A percentile compares a stretch with the other conserved stretches of the same genome.
Evolutionary conservation across 805 yeast species (phyloP).

Genomic region (Wickerhamomyces chaumierensis): DNA sequence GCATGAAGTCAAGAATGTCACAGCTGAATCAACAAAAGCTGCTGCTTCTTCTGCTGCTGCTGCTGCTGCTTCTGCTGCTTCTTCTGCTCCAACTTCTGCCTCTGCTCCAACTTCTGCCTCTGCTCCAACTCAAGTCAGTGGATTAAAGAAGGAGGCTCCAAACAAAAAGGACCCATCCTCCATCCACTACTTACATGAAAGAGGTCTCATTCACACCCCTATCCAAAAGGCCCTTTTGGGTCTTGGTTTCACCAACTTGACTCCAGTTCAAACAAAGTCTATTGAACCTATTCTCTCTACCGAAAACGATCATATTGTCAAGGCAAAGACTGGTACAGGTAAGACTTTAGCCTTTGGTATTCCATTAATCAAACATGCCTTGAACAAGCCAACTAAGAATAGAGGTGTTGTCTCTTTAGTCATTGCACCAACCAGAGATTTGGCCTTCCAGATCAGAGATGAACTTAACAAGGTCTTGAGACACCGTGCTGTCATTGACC

Average conservation of each 20-base stretch:
- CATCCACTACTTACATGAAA: not conserved
- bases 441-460: constrained; percentile 95
- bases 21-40: not conserved
- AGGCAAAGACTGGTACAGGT: constrained; percentile 99
- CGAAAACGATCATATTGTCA: constrained; percentile 95
- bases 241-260: constrained; percentile 87
- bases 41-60: no score
- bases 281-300: constrained; percentile 86
- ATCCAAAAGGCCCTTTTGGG: no score
- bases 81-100: no score
- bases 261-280: constrained; percentile 89
- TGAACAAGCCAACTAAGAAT: constrained; percentile 95
- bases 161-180: not conserved
- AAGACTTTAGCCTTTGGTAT: constrained; percentile 91
- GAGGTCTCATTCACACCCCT: not conserved
- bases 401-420: constrained; percentile 76
- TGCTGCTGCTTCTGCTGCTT: no score
- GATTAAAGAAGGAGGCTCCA: no score
- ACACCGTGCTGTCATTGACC: constrained; percentile 10
- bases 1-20: not conserved
- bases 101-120: no score
- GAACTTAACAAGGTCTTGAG: constrained; percentile 44
- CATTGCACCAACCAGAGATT: constrained; percentile 94
- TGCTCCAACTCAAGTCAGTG: no score
- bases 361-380: constrained; percentile 90